These are phyloP conservation scores for Picochlorum sp. DNA, from an alignment of 139 green algal species.

Conservation along the genomic window DNA sequence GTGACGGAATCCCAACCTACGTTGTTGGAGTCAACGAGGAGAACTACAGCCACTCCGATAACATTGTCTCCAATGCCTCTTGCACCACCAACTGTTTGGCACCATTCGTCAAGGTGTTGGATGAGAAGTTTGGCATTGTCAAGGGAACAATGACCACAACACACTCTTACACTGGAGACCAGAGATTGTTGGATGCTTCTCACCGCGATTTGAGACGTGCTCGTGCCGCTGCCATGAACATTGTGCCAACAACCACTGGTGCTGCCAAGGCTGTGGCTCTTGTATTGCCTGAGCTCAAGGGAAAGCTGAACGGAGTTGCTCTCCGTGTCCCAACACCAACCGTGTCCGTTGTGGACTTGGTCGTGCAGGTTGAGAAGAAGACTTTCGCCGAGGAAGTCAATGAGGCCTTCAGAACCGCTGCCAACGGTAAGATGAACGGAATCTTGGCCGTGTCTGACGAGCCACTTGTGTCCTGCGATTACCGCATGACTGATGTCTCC, in stretches of 20 bases:
- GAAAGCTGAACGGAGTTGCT: slow-evolving; percentile 95
- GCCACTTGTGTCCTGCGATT: slow-evolving; percentile 96
- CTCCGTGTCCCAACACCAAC: slow-evolving; percentile 98
- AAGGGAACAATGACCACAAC: slow-evolving; percentile 99
- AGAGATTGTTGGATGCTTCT: slow-evolving; percentile 95
- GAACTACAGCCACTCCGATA: slow-evolving; percentile 81
- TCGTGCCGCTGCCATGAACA: slow-evolving; percentile 94
- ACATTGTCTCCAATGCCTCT: slow-evolving; percentile 95
- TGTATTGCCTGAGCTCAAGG: slow-evolving; percentile 88
- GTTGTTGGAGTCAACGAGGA: slow-evolving; percentile 94
- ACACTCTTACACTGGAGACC: slow-evolving; percentile 99
- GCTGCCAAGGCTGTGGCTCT: slow-evolving; percentile 96
- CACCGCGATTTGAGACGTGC: slow-evolving; percentile 95
- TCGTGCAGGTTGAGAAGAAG: slow-evolving; percentile 98
- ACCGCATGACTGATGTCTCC: slow-evolving; percentile 75
- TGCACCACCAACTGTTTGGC: slow-evolving; percentile 99
- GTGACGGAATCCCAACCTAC: slow-evolving; percentile 93
- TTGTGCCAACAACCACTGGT: slow-evolving; percentile 98
- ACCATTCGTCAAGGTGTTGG: slow-evolving; percentile 98
- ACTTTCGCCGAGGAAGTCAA: slow-evolving; percentile 99
- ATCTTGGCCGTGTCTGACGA: slow-evolving; percentile 85
- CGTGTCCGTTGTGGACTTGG: slow-evolving; percentile 97
- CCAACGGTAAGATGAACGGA: slow-evolving; percentile 75
- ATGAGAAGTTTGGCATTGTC: slow-evolving; percentile 98
- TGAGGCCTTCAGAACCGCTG: slow-evolving; percentile 86